Base-by-base conservation (phyloP, 2,329 filamentous ascomycete species). In the Verticillium zaregamsianum region DNA sequence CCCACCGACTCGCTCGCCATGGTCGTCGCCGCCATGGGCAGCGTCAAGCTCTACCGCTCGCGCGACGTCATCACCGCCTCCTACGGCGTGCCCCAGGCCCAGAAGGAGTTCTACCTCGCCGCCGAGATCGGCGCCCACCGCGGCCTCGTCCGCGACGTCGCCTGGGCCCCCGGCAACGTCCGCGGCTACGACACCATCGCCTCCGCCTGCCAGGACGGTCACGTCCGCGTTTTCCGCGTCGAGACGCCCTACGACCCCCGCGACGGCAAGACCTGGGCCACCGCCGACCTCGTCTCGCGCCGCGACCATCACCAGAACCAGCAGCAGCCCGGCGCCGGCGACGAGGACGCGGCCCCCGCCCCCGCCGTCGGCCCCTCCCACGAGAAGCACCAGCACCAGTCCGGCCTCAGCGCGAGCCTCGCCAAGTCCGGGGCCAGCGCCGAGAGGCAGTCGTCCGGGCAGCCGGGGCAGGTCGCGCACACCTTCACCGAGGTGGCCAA, bases 101-200 rank as follows among this genome's bases (percentile, higher is more conserved):
- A 72, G 79, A 90, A 91, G 64, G 90, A 92, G 63, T 96, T 98
- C 71, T 97, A 96, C 72, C 85, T 91, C 8, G 93, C 93, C 0
- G 88, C 89, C 23, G 90, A 93, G 70, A 79, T 98, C 17, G 80
- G 98, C 17, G 80, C 81, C 33, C 91, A 97, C 68, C 82, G 86
- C 8, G 88, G 89, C 1, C 82, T 98, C 45, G 90, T 97, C 7
- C 84, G 94, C 57, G 93, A 97, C 72, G 86, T 97, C 1, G 89
- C 92, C 2, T 99, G 95, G 95, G 92, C 94, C 1, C 90, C 93
- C 57, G 94, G 93, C 14, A 96, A 93, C 66, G 92, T 96, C 69
- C 82, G 93, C 45, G 94, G 94, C 1, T 94, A 92, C 73, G 95
- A 99, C 73, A 84, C 94, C 62, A 85, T 98, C 68, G 95, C 94